Percentiles rank a stretch among this genome's conserved stretches.
phyloP scores from a whole-genome alignment of 441 rosid genomes.

The Euphorbia corollata region DNA sequence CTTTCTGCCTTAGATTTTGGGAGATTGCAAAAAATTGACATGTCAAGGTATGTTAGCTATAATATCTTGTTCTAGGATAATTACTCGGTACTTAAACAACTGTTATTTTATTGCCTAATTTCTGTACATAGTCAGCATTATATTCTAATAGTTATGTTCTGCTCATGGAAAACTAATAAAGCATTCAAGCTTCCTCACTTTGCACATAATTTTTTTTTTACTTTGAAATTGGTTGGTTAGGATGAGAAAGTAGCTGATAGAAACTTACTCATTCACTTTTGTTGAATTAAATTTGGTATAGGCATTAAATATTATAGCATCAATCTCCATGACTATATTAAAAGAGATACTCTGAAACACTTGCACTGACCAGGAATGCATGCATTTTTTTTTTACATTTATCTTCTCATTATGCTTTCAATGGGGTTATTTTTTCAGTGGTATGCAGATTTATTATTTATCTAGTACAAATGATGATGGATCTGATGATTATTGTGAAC shows the following conservation, averaged over 20 bases:
- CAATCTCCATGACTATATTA: background rate
- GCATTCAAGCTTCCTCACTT: background rate
- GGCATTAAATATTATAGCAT: background rate
- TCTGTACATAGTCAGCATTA: background rate
- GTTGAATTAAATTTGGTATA: background rate
- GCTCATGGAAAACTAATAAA: too few relatives aligned
- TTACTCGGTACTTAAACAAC: background rate
- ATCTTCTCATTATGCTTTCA: background rate
- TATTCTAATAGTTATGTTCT: too few relatives aligned
- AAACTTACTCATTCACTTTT: background rate
- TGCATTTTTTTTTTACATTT: conserved; percentile 1
- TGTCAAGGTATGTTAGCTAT: conserved; percentile 47
- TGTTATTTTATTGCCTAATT: background rate
- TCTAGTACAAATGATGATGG: conserved; percentile 57
- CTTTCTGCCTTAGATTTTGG: conserved; percentile 88
- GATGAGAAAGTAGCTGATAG: background rate
- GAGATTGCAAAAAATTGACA: conserved; percentile 71
- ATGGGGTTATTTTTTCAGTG: conserved; percentile 38
- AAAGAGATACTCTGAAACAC: background rate
- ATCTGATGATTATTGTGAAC: conserved; percentile 64
- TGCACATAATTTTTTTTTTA: background rate
- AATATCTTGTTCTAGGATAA: background rate
- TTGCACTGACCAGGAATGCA: background rate
- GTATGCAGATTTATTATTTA: conserved; percentile 63
- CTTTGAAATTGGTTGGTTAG: background rate